Base-by-base conservation (phyloP, 108 stramenopile species). In the Nannochloropsis gaditana region DNA sequence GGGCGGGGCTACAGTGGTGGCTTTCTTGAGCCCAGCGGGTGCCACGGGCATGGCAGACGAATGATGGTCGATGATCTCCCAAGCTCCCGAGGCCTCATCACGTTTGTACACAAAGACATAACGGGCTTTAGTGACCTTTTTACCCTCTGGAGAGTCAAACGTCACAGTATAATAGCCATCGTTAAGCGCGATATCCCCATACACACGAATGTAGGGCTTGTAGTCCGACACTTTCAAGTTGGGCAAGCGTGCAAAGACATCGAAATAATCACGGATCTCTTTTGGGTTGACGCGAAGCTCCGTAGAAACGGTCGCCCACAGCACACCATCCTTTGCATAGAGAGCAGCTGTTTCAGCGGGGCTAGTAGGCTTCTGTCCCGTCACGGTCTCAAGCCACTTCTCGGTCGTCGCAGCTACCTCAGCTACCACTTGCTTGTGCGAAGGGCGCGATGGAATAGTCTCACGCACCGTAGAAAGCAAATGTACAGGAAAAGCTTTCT, bases 261-360 rank as follows among this genome's bases (percentile, higher is more conserved):
- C 85, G 43, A 85, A 85, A 15, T 85, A 85, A 43, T 79, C 85
- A 44, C 44, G 79, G 80, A 85, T 85, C 80, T 85, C 79, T 21
- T 85, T 8, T 3, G 85, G 85, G 11, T 79, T 85, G 80, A 43
- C 85, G 79, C 85, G 85, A 17, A 85, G 79, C 80, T 85, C 85
- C 85, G 79, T 80, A 21, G 85, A 85, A 3, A 85, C 85, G 19
- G 85, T 85, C 41, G 79, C 85, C 85, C 85, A 85, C 11, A 85
- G 85, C 0, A 79, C 45, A 1, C 43, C 85, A 44, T 85, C 85
- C 11, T 42, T 42, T 41, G 85, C 73, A 9, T 85, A 85, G 79
- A 85, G 85, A n/a, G 80, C 85, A 44, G 85, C 85, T 44, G 85
- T 85, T 31, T 44, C 79, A 43, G 79, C 80, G 43, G 85, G 85